A percentile compares a stretch with the other conserved stretches of the same genome.
These are phyloP conservation scores for Populus pruinosa DNA, from an alignment of 345 rosid genomes.

Conservation along the genomic window DNA sequence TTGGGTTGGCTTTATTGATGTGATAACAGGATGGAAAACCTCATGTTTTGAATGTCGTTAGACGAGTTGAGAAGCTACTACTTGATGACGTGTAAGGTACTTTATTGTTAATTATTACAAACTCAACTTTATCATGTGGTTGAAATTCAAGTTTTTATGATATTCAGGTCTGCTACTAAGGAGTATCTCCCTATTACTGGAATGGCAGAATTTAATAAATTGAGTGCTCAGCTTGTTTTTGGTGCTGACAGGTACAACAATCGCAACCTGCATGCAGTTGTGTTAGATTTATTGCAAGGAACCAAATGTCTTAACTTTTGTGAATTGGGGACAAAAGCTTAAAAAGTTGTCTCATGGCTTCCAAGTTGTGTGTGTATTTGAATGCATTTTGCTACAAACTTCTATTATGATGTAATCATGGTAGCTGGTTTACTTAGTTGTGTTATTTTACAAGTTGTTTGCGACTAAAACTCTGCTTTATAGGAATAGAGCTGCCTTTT, in stretches of 20 bases:
- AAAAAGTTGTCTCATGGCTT: background rate
- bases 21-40: constrained; percentile 68
- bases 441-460: background rate
- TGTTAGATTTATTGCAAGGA: background rate
- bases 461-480: background rate
- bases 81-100: constrained; percentile 3
- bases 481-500: background rate
- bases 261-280: background rate
- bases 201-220: constrained; percentile 66
- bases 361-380: background rate
- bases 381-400: background rate
- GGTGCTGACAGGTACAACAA: constrained; percentile 59
- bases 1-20: background rate
- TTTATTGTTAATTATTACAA: background rate
- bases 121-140: background rate
- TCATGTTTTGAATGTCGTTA: constrained; percentile 21
- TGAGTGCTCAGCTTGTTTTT: constrained; percentile 76
- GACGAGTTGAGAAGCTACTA: constrained; percentile 13
- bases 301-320: background rate
- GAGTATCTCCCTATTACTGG: constrained; percentile 85
- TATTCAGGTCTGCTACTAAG: constrained; percentile 50
- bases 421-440: background rate
- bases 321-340: background rate
- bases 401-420: background rate
- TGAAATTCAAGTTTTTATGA: background rate